These are phyloP conservation scores for Argentina anserina DNA, from an alignment of 306 rosid species.

Conservation along the genomic window DNA sequence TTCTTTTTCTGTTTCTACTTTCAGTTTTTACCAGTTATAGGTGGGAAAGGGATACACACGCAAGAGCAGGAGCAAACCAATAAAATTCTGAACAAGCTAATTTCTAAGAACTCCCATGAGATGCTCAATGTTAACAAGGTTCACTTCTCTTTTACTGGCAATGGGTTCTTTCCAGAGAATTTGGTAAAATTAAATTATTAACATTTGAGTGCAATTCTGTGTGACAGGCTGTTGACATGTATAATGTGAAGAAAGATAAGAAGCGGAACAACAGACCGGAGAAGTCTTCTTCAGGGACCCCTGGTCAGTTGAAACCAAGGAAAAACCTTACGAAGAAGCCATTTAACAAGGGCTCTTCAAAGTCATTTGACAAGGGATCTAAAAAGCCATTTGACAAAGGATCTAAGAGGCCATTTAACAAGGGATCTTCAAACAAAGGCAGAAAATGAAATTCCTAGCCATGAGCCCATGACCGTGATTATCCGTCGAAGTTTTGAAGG, in stretches of 20 bases:
- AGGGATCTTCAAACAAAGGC: slow-evolving; percentile 50
- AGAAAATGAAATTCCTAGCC: slow-evolving; percentile 41
- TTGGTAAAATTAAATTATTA: neutral
- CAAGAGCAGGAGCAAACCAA: slow-evolving; percentile 78
- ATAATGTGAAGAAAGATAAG: slow-evolving; percentile 74
- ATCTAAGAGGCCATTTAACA: slow-evolving; percentile 40
- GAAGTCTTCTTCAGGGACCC: slow-evolving; percentile 40
- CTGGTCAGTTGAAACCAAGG: slow-evolving; percentile 67
- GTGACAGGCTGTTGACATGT: slow-evolving; percentile 66
- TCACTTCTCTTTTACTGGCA: neutral
- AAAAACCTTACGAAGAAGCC: slow-evolving; percentile 43
- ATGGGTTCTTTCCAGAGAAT: neutral
- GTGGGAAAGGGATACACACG: slow-evolving; percentile 55
- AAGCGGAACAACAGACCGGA: slow-evolving; percentile 36
- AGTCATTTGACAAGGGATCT: slow-evolving; percentile 45
- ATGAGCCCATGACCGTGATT: slow-evolving; percentile 23
- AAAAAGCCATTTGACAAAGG: slow-evolving; percentile 51
- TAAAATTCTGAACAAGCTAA: slow-evolving; percentile 74
- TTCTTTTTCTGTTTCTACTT: slow-evolving; percentile 22
- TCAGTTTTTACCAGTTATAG: slow-evolving; percentile 89
- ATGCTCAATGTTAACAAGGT: slow-evolving; percentile 83
- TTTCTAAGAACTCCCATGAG: slow-evolving; percentile 78
- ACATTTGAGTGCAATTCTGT: neutral
- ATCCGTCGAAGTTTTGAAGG: slow-evolving; percentile 24
- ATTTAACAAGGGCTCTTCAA: slow-evolving; percentile 46